Evolutionary conservation across 306 rosid genomes (phyloP).

Genomic region (Herpetospermum pedunculosum): DNA sequence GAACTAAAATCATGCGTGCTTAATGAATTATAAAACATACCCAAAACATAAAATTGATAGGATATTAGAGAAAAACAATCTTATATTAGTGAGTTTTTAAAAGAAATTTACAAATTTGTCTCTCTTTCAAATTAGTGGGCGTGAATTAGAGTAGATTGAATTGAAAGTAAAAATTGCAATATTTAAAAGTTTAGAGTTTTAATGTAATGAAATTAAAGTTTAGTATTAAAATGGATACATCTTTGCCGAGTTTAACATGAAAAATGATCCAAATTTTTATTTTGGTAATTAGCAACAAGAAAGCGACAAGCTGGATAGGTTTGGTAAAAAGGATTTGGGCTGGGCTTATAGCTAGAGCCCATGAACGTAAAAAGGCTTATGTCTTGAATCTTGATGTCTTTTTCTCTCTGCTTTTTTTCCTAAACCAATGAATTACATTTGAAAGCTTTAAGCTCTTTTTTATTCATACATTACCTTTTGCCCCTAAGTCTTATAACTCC

Average conservation of each 20-base stretch:
- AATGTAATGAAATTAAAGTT: too few relatives aligned
- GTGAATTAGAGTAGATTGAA: too few relatives aligned
- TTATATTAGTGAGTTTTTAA: too few relatives aligned
- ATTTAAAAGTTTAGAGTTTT: too few relatives aligned
- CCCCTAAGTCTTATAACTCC: background rate
- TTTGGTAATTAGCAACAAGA: background rate
- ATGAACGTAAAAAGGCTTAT: background rate
- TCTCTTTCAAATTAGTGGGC: too few relatives aligned
- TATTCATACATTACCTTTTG: conserved; percentile 4
- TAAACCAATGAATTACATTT: background rate
- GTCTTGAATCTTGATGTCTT: background rate
- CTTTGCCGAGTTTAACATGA: background rate
- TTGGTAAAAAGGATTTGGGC: background rate
- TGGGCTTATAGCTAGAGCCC: background rate
- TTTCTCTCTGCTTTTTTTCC: background rate
- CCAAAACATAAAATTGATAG: background rate
- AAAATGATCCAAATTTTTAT: background rate
- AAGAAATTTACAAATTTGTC: too few relatives aligned
- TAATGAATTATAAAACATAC: too few relatives aligned
- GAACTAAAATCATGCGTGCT: too few relatives aligned
- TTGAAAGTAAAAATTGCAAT: too few relatives aligned
- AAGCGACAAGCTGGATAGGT: background rate
- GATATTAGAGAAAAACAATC: too few relatives aligned
- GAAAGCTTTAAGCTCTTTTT: background rate
- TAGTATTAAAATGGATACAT: background rate